A percentile compares a stretch with the other conserved stretches of the same genome.
These are phyloP conservation scores for Cicer pinnatifidum DNA, from an alignment of 306 rosid genomes.

Conservation along the genomic window DNA sequence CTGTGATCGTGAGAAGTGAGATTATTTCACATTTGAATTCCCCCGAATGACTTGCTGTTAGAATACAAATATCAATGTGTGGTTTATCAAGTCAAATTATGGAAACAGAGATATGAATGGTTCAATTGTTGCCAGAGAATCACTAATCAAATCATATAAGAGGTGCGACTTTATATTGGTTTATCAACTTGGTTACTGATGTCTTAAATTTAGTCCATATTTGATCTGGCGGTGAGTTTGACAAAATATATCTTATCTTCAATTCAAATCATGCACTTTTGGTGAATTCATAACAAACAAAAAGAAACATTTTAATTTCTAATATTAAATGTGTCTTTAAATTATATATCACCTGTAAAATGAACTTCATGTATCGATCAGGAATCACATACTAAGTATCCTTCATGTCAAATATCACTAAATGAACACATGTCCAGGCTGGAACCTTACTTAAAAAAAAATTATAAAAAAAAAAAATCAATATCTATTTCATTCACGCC, in stretches of 20 bases:
- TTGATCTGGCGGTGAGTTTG: too few species aligned
- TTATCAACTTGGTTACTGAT: too few species aligned
- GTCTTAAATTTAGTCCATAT: too few species aligned
- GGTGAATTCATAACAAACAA: too few species aligned
- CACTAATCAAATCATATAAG: neutral
- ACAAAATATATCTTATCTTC: too few species aligned
- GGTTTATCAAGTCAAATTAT: slow-evolving; percentile 1
- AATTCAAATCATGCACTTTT: too few species aligned
- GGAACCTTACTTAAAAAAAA: neutral
- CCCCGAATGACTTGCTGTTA: neutral
- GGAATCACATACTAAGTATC: slow-evolving; percentile 6
- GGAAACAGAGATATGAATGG: neutral
- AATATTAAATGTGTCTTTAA: too few species aligned
- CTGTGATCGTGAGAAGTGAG: slow-evolving; percentile 28
- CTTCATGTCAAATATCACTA: slow-evolving; percentile 7
- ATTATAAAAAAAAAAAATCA: neutral
- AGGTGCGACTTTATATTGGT: too few species aligned
- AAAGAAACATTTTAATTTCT: too few species aligned
- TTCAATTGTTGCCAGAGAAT: slow-evolving; percentile 2
- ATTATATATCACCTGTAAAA: neutral
- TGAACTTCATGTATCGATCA: neutral
- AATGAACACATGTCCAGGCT: neutral
- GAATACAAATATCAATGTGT: neutral
- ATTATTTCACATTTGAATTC: slow-evolving; percentile 5
- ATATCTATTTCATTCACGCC: neutral